phyloP scores from a whole-genome alignment of 768 basidiomycete genomes.

The Pseudohyphozyma bogoriensis region DNA sequence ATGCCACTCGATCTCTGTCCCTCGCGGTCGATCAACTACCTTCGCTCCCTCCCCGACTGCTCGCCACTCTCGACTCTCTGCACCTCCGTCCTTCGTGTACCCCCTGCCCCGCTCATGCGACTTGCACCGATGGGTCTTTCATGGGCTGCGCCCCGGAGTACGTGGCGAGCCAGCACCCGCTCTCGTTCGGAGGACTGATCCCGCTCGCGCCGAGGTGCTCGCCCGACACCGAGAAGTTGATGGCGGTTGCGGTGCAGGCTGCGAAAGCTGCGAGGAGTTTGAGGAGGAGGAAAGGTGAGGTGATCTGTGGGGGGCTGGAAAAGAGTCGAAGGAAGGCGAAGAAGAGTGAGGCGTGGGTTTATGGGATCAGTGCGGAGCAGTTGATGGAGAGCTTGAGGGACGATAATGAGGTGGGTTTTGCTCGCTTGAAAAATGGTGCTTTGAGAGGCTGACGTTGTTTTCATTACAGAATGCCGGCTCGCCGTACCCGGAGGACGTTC shows the following conservation, averaged over 20 bases:
- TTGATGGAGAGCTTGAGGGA: slow-evolving; percentile 9
- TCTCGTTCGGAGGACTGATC: slow-evolving; percentile 30
- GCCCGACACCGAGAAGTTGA: slow-evolving; percentile 39
- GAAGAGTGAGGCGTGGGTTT: slow-evolving; percentile 10
- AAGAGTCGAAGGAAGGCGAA: slow-evolving; percentile 13
- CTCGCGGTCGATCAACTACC: slow-evolving; percentile 28
- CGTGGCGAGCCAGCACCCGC: slow-evolving; percentile 29
- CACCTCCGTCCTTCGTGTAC: slow-evolving; percentile 34
- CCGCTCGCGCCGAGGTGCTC: slow-evolving; percentile 38
- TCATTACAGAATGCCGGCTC: slow-evolving; percentile 29
- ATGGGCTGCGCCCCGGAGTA: slow-evolving; percentile 38
- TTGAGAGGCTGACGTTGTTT: background rate
- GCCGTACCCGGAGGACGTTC: slow-evolving; percentile 36
- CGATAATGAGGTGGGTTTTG: slow-evolving; percentile 14
- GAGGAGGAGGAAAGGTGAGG: slow-evolving; percentile 34
- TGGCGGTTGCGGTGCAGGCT: slow-evolving; percentile 37
- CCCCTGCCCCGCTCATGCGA: slow-evolving; percentile 40
- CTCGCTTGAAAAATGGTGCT: background rate
- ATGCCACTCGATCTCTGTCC: slow-evolving; percentile 17
- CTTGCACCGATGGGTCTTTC: slow-evolving; percentile 36
- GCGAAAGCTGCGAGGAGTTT: slow-evolving; percentile 33
- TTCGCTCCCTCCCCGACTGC: slow-evolving; percentile 35
- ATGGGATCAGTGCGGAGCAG: slow-evolving; percentile 11
- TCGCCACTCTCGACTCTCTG: background rate
- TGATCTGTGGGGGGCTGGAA: slow-evolving; percentile 37